A percentile compares a stretch with the other conserved stretches of the same genome.
phyloP scores from a whole-genome alignment of 139 green algal genomes.

The Picocystis salinarum region DNA sequence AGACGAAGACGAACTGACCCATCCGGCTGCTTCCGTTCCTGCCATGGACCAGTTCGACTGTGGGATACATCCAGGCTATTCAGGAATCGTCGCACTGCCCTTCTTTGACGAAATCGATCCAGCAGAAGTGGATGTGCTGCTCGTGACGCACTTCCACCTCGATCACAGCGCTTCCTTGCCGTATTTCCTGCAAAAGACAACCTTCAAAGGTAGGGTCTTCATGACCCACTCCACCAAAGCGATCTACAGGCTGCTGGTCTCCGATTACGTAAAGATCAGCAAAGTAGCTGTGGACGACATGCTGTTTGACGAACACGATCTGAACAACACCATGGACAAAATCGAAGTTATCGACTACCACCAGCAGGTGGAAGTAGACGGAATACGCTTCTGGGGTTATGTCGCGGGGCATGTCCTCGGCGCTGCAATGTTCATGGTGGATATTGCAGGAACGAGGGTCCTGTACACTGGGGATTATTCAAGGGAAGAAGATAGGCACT shows the following conservation, averaged over 20 bases:
- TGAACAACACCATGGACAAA: constrained; percentile 24
- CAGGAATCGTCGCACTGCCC: constrained; percentile 59
- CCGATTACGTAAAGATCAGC: constrained; percentile 57
- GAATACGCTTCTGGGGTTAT: constrained; percentile 54
- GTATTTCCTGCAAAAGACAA: constrained; percentile 67
- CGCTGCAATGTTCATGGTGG: constrained; percentile 96
- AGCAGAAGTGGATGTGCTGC: constrained; percentile 55
- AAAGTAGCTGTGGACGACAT: constrained; percentile 32
- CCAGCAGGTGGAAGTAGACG: constrained; percentile 36
- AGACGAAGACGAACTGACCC: constrained; percentile 1
- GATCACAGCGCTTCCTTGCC: constrained; percentile 92
- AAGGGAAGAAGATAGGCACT: constrained; percentile 36
- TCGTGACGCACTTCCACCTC: constrained; percentile 97
- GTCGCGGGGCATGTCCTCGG: constrained; percentile 88
- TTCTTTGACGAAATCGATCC: constrained; percentile 80
- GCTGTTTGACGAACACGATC: constrained; percentile 65
- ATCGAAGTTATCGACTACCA: constrained; percentile 78
- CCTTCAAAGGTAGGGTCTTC: constrained; percentile 81
- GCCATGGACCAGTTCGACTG: constrained; percentile 68
- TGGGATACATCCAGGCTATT: constrained; percentile 84
- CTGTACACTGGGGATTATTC: constrained; percentile 88
- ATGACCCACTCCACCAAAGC: constrained; percentile 98
- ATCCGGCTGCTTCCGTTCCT: not conserved
- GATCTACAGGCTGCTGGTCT: constrained; percentile 75
- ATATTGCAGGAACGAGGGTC: constrained; percentile 69